A percentile compares a stretch with the other conserved stretches of the same genome.
phyloP scores from a whole-genome alignment of 805 yeast species.

The Pichia gijzeniarum region DNA sequence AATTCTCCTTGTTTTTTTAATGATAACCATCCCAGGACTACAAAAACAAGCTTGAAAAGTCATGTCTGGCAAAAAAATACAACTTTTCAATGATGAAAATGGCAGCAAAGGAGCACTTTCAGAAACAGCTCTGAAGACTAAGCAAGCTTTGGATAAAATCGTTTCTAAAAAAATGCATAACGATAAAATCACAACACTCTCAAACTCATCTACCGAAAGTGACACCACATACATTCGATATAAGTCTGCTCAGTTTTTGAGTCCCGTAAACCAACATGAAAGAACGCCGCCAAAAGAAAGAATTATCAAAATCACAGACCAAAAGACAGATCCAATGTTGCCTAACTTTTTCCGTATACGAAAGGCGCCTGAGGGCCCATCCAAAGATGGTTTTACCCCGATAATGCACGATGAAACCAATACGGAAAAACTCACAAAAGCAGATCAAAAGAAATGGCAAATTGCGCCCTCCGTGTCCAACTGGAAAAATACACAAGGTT shows the following conservation, averaged over 20 bases:
- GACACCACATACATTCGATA: conserved; percentile 39
- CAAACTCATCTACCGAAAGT: conserved; percentile 7
- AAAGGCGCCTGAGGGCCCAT: conserved; percentile 63
- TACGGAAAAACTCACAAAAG: conserved; percentile 54
- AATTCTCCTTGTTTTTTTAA: no score
- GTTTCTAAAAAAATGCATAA: conserved; percentile 38
- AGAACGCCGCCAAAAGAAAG: conserved; percentile 29
- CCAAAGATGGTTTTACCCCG: conserved; percentile 50
- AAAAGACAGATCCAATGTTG: conserved; percentile 74
- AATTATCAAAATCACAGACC: conserved; percentile 59
- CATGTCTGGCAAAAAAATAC: conserved; percentile 1
- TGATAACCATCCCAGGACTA: no score
- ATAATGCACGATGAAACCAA: conserved; percentile 50
- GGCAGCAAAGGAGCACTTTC: neutral
- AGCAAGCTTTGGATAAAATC: conserved; percentile 45
- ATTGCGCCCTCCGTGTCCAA: conserved; percentile 90
- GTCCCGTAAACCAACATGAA: conserved; percentile 12
- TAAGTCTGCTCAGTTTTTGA: conserved; percentile 34
- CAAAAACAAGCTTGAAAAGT: no score
- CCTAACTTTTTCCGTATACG: conserved; percentile 73
- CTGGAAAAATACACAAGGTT: conserved; percentile 94
- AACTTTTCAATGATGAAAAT: neutral
- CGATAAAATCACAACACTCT: conserved; percentile 20
- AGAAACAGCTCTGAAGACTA: conserved; percentile 49
- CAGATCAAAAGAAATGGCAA: conserved; percentile 74